phyloP scores from a whole-genome alignment of 305 asterid genomes.

The Rubia peregrina region DNA sequence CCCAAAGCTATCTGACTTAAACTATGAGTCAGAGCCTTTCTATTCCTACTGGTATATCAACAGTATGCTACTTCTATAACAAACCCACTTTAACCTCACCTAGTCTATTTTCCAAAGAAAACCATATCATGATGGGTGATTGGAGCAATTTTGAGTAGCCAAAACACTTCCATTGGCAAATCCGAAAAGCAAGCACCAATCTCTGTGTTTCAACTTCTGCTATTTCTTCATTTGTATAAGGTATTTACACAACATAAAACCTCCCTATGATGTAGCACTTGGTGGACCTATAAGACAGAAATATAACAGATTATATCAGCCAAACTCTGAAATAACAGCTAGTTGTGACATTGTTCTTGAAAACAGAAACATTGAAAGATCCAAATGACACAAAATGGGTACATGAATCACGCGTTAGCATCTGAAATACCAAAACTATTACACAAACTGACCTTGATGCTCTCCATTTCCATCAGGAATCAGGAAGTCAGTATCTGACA shows the following conservation, averaged over 20 bases:
- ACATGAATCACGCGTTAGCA: constrained; percentile 5
- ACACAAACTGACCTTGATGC: constrained; percentile 44
- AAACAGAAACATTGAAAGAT: not conserved
- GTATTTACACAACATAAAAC: constrained; percentile 13
- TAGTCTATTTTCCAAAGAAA: not conserved
- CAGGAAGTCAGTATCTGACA: constrained; percentile 40
- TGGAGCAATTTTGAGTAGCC: constrained; percentile 3
- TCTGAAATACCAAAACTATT: constrained; percentile 7
- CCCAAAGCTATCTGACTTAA: not conserved
- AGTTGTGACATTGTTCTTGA: not conserved
- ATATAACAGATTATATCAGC: not conserved
- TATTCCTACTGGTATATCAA: not conserved
- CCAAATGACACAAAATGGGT: not conserved
- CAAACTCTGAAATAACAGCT: not conserved
- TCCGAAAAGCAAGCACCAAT: not conserved
- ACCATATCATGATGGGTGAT: not conserved
- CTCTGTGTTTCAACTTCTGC: constrained; percentile 6
- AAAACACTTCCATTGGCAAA: constrained; percentile 10
- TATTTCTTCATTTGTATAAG: constrained; percentile 6
- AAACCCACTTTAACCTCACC: not conserved
- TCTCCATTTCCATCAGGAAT: constrained; percentile 43
- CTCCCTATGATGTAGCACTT: constrained; percentile 8
- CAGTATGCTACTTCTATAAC: not conserved
- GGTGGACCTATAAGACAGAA: constrained; percentile 7
- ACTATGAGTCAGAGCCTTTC: not conserved